Evolutionary conservation across 2,329 filamentous ascomycete genomes (phyloP).

Genomic region (Parascedosporium putredinis): DNA sequence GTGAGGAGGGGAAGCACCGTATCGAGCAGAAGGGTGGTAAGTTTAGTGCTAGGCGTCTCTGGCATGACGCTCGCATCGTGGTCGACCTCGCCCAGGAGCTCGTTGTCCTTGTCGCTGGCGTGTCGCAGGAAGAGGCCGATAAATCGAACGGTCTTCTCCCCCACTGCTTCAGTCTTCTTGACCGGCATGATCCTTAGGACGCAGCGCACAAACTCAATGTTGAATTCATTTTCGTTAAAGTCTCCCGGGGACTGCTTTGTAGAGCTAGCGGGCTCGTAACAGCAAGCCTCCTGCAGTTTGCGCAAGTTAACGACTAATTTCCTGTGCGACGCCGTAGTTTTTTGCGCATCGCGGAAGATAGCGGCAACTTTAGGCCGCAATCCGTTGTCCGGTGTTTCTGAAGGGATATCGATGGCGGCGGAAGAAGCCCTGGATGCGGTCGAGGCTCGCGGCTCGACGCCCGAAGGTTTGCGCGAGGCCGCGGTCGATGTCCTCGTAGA

Average conservation of each 20-base stretch:
- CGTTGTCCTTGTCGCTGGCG: constrained; percentile 59
- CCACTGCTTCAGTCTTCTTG: constrained; percentile 83
- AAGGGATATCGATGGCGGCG: constrained; percentile 42
- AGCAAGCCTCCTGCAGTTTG: constrained; percentile 83
- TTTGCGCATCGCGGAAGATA: constrained; percentile 74
- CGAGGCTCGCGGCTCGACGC: constrained; percentile 30
- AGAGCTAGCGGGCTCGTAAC: constrained; percentile 47
- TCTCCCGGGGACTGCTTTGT: constrained; percentile 49
- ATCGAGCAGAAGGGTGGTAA: constrained; percentile 65
- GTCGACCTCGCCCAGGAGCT: constrained; percentile 53
- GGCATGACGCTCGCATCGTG: constrained; percentile 61
- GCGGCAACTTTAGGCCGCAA: constrained; percentile 64
- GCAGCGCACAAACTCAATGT: constrained; percentile 73
- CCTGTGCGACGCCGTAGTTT: constrained; percentile 78
- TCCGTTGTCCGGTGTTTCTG: constrained; percentile 59
- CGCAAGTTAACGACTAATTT: constrained; percentile 81
- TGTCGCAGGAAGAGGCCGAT: constrained; percentile 76
- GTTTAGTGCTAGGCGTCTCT: constrained; percentile 74
- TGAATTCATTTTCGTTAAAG: constrained; percentile 80
- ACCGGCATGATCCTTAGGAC: constrained; percentile 72
- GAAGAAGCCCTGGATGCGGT: constrained; percentile 37
- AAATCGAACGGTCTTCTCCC: constrained; percentile 78
- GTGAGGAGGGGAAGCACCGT: constrained; percentile 65
- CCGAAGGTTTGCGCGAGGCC: constrained; percentile 28
- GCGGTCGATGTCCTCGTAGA: constrained; percentile 34